Evolutionary conservation across 2,329 filamentous ascomycete genomes (phyloP), one percentile per base, ranked within the genome.

Genomic region (Magnaporthiopsis incrustans): DNA sequence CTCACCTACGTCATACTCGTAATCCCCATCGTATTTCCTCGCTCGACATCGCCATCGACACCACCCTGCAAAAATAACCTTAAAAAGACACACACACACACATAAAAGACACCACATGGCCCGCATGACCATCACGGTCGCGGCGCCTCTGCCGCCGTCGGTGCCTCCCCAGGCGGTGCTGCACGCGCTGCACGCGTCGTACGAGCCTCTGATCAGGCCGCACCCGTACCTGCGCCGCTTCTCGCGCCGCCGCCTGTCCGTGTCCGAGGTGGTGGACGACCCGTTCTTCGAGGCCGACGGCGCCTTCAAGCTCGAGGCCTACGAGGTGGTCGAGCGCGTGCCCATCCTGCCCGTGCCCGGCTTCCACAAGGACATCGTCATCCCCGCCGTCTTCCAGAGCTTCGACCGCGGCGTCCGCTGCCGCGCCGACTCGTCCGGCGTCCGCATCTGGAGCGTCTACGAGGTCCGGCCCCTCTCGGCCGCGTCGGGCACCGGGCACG

Each of bases 351-450:
- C 79, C 30, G 72, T 79, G 8, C 77, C 79, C 1, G 76, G 78
- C 59, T 66, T 79, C 30, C 72, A 69, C 32, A 79, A 76, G 68
- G 74, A 76, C 38, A 73, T 81, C 53, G 68, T 67, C 62, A 76
- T 81, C 65, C 76, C 76, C 5, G 77, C 77, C 66, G 73, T 78
- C 33, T 79, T 81, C 66, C 79, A 81, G 69, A 73, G 70, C 65
- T 74, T 77, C 38, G 71, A 72, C 27, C 69, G 73, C 50, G 79
- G 79, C 60, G 70, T 79, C 35, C 74, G 79, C n/a, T 76, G 76
- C 63, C 73, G 79, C 56, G 79, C 77, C 61, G 72, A 77, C 57
- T 78, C 79, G 5, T 72, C 75, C 3, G 78, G 78, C 53, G 78
- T 81, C 27, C 71, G 73, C 22, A 75, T 81, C 63, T 76, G 79